phyloP scores from a whole-genome alignment of 129 eudicot species.

The Logfia minima region DNA sequence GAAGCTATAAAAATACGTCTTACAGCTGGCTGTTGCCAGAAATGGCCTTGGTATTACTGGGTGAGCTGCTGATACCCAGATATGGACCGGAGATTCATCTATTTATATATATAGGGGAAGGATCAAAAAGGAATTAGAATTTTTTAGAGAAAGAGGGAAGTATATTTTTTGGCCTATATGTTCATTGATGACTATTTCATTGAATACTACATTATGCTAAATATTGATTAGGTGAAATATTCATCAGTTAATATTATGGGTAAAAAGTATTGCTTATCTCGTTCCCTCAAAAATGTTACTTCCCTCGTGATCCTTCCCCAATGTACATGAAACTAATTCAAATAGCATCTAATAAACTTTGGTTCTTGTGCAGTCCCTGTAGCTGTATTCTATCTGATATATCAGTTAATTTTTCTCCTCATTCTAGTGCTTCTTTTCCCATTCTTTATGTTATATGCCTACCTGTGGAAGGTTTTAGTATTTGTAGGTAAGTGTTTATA shows the following conservation, averaged over 20 bases:
- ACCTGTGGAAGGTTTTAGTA: constrained; percentile 9
- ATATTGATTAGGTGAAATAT: no score
- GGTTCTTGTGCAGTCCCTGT: constrained; percentile 13
- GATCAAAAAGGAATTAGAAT: no score
- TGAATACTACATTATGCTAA: no score
- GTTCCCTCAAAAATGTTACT: no score
- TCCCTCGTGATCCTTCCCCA: no score
- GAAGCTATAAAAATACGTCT: neutral
- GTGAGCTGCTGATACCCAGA: neutral
- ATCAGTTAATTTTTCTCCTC: neutral
- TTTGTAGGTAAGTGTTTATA: neutral
- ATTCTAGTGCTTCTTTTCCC: neutral
- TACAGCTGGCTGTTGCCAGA: neutral
- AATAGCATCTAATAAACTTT: neutral
- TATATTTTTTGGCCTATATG: no score
- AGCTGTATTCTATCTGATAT: neutral
- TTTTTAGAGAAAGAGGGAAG: no score
- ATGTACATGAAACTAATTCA: neutral
- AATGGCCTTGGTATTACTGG: neutral
- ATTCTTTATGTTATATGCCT: neutral
- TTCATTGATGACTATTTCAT: no score
- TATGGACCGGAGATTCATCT: neutral
- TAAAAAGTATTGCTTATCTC: no score
- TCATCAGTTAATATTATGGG: no score
- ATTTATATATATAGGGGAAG: neutral